A percentile compares a stretch with the other conserved stretches of the same genome.
phyloP scores from a whole-genome alignment of 1,284 basidiomycete species.

The Cerioporus squamosus region DNA sequence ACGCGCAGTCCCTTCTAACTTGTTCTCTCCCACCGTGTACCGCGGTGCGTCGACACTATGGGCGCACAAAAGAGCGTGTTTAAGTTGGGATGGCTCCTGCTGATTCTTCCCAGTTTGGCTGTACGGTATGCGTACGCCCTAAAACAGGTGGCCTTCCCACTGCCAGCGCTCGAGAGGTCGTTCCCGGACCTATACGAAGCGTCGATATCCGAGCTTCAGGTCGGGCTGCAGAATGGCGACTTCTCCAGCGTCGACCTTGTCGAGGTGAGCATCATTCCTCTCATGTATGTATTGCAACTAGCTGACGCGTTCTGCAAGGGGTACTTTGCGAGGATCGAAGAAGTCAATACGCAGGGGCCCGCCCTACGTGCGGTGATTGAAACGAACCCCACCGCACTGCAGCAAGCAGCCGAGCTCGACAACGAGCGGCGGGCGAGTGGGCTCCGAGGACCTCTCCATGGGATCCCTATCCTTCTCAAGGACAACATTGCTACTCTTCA shows the following conservation, averaged over 20 bases:
- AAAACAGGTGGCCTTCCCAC: too few species aligned
- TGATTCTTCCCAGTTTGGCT: too few species aligned
- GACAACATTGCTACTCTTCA: conserved; percentile 63
- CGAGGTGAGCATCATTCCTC: conserved; percentile 32
- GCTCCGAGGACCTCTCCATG: conserved; percentile 60
- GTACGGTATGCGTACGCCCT: too few species aligned
- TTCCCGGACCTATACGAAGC: conserved; percentile 49
- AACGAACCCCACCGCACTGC: conserved; percentile 60
- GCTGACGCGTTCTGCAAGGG: conserved; percentile 44
- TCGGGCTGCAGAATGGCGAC: conserved; percentile 37
- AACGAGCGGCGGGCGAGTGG: conserved; percentile 51
- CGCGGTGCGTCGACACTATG: too few species aligned
- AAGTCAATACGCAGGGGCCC: conserved; percentile 69
- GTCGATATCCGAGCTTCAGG: conserved; percentile 44
- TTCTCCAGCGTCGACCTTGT: conserved; percentile 50
- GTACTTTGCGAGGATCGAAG: conserved; percentile 71
- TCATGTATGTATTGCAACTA: background rate
- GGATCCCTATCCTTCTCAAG: conserved; percentile 74
- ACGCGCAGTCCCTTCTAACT: too few species aligned
- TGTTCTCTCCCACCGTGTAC: too few species aligned
- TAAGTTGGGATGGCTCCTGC: too few species aligned
- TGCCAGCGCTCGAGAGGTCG: background rate
- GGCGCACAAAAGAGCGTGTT: too few species aligned
- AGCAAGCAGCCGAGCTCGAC: conserved; percentile 58
- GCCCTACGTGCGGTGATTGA: conserved; percentile 66